Conservation (phyloP, 2,329 filamentous ascomycete species). For the Colletotrichum nymphaeae region DNA sequence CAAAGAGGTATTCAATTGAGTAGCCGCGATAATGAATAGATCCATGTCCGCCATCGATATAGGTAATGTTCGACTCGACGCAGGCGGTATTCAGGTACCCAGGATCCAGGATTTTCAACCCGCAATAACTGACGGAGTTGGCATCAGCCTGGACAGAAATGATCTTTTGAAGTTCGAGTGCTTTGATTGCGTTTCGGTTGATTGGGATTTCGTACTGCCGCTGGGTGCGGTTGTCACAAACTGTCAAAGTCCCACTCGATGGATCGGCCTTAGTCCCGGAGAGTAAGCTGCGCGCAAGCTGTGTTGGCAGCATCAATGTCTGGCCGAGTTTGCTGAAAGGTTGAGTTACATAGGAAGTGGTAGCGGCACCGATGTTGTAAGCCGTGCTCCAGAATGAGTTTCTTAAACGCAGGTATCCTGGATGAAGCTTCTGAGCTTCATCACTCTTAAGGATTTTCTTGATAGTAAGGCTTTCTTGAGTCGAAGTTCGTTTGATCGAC, state of each 20-base stretch:
- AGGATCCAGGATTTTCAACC: conserved; percentile 11
- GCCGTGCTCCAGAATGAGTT: not conserved
- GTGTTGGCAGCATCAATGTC: not conserved
- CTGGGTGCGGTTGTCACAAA: conserved; percentile 42
- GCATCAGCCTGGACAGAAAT: conserved; percentile 41
- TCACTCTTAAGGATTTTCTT: not conserved
- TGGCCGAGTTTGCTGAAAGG: not conserved
- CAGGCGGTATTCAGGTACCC: conserved; percentile 20
- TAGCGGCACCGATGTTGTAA: not conserved
- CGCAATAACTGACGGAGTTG: not conserved
- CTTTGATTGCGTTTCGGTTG: conserved; percentile 44
- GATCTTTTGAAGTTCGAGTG: conserved; percentile 45
- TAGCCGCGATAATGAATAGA: conserved; percentile 48
- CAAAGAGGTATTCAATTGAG: conserved; percentile 40
- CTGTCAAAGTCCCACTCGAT: not conserved
- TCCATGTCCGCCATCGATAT: conserved; percentile 47
- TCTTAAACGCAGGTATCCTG: not conserved
- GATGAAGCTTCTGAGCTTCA: not conserved
- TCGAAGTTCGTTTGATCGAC: not conserved
- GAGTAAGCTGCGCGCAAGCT: not conserved
- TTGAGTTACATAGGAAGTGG: not conserved
- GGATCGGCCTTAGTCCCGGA: not conserved
- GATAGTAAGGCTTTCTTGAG: not conserved
- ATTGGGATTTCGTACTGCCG: conserved; percentile 45
- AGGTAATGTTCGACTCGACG: conserved; percentile 40